Evolutionary conservation across 139 green algal species (phyloP), one percentile per base, ranked within the genome.

Genomic region (Chlorella sorokiniana): DNA sequence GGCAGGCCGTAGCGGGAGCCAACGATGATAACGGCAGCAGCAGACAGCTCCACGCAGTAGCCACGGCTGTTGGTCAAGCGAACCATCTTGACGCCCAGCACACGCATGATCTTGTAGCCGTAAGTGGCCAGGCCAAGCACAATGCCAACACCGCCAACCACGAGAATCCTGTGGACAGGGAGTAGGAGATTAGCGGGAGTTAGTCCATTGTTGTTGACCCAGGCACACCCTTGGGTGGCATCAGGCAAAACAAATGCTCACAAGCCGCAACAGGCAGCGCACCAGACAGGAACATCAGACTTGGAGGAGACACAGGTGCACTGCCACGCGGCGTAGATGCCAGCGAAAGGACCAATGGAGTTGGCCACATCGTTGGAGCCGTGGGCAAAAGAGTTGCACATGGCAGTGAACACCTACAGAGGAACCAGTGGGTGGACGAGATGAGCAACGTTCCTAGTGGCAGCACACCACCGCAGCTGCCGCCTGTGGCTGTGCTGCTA

Each of bases 331-430:
- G 37, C 18, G 72, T 87, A 95, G 79, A 96, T 91, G 45, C 87
- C 93, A 42, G 91, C 81, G 38, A 96, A 92, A n/a, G 92, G 90
- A 16, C 94, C 94, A 11, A 90, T 85, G 5, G 90, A 83, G 67
- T 98, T 98, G 76, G 94, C 93, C 1, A 97, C 92, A 82, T 97
- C 93, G 65, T 97, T 97, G 69, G 90, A 80, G 14, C 94, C 94
- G 82, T 97, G 94, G 16, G 93, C 87, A 78, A 99, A 98, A 1
- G 92, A 91, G 48, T 94, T 92, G 40, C 87, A 92, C 72, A 88
- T 92, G 5, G 96, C 93, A 38, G 94, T 95, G 83, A 96, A 90
- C 29, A 98, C 93, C 54, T 86, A 73, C 48, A 31, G 7, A 31
- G n/a, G n/a, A n/a, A n/a, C n/a, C n/a, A n/a, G n/a, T n/a, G n/a